Percentiles rank a stretch among this genome's conserved stretches.
These are phyloP conservation scores for Nepenthes alata DNA, from an alignment of 179 eudicot species.

Conservation along the genomic window DNA sequence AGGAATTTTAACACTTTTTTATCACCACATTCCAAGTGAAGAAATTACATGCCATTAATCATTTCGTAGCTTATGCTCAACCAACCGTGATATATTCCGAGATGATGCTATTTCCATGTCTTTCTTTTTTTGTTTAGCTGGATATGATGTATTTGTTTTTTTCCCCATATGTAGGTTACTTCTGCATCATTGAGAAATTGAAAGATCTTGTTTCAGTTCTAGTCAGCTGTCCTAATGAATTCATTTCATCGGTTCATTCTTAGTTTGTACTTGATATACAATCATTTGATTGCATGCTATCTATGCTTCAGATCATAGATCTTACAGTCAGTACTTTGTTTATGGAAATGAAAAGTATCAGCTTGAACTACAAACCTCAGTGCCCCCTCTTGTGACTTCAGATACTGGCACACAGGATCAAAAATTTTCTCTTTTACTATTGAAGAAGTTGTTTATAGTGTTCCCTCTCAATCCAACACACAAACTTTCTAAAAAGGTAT, in stretches of 20 bases:
- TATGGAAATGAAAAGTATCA: conserved; percentile 21
- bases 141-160: background rate
- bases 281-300: conserved; percentile 69
- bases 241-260: conserved; percentile 33
- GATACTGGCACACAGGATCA: conserved; percentile 17
- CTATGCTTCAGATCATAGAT: conserved; percentile 65
- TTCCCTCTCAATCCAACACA: conserved; percentile 53
- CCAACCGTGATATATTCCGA: too few species aligned
- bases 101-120: too few species aligned
- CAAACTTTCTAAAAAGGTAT: conserved; percentile 59
- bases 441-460: conserved; percentile 62
- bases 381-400: conserved; percentile 11
- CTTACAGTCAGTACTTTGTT: conserved; percentile 46
- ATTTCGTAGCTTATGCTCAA: too few species aligned
- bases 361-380: conserved; percentile 17
- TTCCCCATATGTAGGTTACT: conserved; percentile 29
- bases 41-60: too few species aligned
- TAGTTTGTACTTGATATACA: conserved; percentile 48
- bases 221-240: conserved; percentile 58
- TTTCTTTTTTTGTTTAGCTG: too few species aligned
- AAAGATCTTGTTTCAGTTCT: conserved; percentile 58
- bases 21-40: too few species aligned
- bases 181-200: conserved; percentile 32
- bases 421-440: conserved; percentile 19
- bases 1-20: too few species aligned